These are phyloP conservation scores for Wolfiporia cocos DNA, from an alignment of 1,284 basidiomycete genomes.

Conservation along the genomic window DNA sequence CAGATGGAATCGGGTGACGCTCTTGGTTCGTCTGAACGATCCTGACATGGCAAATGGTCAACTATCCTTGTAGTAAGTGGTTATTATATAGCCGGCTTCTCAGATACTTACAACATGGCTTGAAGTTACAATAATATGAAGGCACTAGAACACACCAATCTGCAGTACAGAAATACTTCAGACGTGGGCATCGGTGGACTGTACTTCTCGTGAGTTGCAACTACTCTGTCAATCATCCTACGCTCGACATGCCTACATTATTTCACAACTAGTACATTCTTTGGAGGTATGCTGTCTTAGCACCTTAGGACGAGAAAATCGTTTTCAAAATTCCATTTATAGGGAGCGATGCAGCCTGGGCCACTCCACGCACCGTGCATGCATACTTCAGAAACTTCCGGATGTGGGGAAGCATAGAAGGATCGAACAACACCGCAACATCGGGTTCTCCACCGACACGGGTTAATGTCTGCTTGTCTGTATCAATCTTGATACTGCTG, in stretches of 20 bases:
- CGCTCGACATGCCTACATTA: background rate
- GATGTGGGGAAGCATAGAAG: conserved; percentile 22
- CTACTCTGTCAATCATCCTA: background rate
- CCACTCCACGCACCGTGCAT: conserved; percentile 51
- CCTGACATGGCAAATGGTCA: conserved; percentile 23
- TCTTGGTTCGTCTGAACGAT: conserved; percentile 24
- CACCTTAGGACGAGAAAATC: background rate
- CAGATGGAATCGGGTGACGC: conserved; percentile 26
- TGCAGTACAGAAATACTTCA: conserved; percentile 21
- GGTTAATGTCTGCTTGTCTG: no score
- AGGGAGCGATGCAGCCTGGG: conserved; percentile 61
- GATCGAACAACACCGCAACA: conserved; percentile 20
- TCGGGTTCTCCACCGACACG: background rate
- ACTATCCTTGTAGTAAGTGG: conserved; percentile 23
- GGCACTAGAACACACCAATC: conserved; percentile 18
- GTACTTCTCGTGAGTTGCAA: conserved; percentile 24
- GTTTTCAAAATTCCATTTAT: no score
- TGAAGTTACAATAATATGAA: conserved; percentile 26
- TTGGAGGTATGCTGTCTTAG: conserved; percentile 46
- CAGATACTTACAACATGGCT: background rate
- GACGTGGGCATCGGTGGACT: conserved; percentile 43
- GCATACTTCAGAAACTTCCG: conserved; percentile 68
- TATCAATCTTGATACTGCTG: no score
- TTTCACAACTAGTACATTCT: conserved; percentile 50
- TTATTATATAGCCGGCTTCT: background rate